Evolutionary conservation across 495 filamentous ascomycete species (phyloP).

Genomic region (Neurospora sp.): DNA sequence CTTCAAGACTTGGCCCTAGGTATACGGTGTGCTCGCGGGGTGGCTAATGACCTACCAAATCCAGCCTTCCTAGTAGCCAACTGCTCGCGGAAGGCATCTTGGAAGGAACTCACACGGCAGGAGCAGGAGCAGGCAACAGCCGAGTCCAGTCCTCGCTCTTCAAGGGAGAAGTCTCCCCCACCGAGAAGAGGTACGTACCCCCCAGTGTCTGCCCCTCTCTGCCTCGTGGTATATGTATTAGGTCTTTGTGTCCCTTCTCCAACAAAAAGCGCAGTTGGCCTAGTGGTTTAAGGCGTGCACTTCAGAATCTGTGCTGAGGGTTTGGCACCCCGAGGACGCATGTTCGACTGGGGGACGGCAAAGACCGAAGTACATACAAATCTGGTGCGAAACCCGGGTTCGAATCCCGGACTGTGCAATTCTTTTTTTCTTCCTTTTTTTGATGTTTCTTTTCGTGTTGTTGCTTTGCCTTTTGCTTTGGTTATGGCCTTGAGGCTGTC

Average conservation of each 20-base stretch:
- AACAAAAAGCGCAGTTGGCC: not conserved
- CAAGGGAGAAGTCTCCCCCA: not conserved
- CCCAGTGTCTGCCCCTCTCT: not conserved
- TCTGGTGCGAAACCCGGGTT: not conserved
- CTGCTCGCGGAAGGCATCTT: not conserved
- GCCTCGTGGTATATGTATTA: not conserved
- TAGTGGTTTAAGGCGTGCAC: not conserved
- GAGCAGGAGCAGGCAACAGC: not conserved
- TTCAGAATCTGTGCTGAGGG: not conserved
- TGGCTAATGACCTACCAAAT: not conserved
- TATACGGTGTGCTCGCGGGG: not conserved
- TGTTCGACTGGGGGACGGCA: not conserved
- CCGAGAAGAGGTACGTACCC: not conserved
- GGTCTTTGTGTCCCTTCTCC: not conserved
- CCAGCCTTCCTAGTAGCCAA: not conserved
- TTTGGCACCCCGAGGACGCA: not conserved
- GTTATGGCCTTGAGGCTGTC: not conserved
- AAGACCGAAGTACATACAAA: not conserved
- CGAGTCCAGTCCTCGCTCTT: not conserved
- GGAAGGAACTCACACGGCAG: not conserved
- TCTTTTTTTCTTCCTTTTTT: not conserved
- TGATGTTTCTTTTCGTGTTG: not conserved
- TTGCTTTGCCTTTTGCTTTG: not conserved
- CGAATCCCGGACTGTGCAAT: not conserved
- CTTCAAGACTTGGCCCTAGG: not conserved